Evolutionary conservation across 441 rosid genomes (phyloP), one percentile per base, ranked within the genome.

Genomic region (Euphorbia celastroides): DNA sequence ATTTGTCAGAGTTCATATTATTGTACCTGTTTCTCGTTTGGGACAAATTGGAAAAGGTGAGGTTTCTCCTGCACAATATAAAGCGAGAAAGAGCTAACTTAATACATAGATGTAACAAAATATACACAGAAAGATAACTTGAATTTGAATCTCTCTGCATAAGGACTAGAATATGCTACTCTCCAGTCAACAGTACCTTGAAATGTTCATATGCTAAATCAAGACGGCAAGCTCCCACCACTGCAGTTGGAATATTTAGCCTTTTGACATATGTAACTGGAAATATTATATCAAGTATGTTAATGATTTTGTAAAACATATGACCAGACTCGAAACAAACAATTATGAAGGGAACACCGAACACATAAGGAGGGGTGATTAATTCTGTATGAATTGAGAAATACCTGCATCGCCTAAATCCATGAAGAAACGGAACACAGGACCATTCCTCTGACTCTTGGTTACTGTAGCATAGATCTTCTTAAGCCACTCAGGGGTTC

Each of bases 401-500:
- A 60, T 78, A 89, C 99, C 99, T 60, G 97, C 99, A 76, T 94
- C 99, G 48, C 97, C 94, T 57, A 94, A 83, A 82, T 94, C 99
- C 88, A 89, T 81, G 83, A 94, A 91, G 69, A 91, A 91, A 5
- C 96, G 89, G 67, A 94, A 92, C 65, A 94, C 93, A 5, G 96
- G 97, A 28, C 96, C 91, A 36, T 82, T 91, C 80, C 91, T 88
- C 83, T 87, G 89, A 9, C 93, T 86, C 84, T 83, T 94, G 44
- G 87, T 88, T 64, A 92, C 83, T 14, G 71, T 76, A 23, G 97
- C 79, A 80, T 89, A 91, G 66, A 94, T 65, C 76, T 89, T 89
- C 90, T 89, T 91, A 52, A 94, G 85, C 99, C 99, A 94, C 80
- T 87, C 77, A 2, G 97, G 97, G 66, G 97, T 85, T 73, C 99